Conservation (phyloP, 192 early-diverging fungal species). For the Backusella westeae region DNA sequence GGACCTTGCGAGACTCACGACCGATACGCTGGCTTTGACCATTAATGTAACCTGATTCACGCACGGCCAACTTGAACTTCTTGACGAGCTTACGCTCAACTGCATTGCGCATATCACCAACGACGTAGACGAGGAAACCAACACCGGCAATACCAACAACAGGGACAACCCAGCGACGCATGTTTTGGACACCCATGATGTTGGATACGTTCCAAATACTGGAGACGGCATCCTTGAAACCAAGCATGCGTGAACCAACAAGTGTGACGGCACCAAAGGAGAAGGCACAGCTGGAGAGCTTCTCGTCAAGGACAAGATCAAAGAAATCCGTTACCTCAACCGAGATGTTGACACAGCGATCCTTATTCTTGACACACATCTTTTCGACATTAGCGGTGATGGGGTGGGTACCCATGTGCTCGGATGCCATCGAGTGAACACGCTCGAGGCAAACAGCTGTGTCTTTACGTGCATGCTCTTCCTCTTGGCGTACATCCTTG, state of each 20-base stretch:
- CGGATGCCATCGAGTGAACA: conserved; percentile 38
- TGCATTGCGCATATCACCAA: conserved; percentile 66
- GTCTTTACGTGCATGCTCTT: conserved; percentile 51
- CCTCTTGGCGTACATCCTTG: conserved; percentile 60
- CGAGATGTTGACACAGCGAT: conserved; percentile 20
- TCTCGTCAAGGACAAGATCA: conserved; percentile 37
- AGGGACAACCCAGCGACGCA: conserved; percentile 62
- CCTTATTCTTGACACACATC: conserved; percentile 19
- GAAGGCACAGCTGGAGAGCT: conserved; percentile 21
- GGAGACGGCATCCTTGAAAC: conserved; percentile 30
- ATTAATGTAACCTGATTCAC: conserved; percentile 52
- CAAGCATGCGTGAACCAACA: conserved; percentile 35
- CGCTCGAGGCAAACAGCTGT: conserved; percentile 38
- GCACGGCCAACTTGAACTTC: conserved; percentile 49
- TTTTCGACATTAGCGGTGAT: conserved; percentile 21
- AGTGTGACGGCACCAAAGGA: conserved; percentile 33
- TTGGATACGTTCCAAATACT: conserved; percentile 46
- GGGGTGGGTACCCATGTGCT: conserved; percentile 33
- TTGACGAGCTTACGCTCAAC: conserved; percentile 69
- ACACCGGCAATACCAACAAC: conserved; percentile 56
- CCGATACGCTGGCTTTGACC: conserved; percentile 62
- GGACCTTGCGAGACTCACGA: conserved; percentile 59
- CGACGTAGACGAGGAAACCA: conserved; percentile 61
- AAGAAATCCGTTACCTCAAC: conserved; percentile 40
- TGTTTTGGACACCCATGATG: conserved; percentile 60